Percentiles rank a stretch among this genome's conserved stretches.
These are phyloP conservation scores for Alternaria arborescens DNA, from an alignment of 2,329 filamentous ascomycete species.

Conservation along the genomic window DNA sequence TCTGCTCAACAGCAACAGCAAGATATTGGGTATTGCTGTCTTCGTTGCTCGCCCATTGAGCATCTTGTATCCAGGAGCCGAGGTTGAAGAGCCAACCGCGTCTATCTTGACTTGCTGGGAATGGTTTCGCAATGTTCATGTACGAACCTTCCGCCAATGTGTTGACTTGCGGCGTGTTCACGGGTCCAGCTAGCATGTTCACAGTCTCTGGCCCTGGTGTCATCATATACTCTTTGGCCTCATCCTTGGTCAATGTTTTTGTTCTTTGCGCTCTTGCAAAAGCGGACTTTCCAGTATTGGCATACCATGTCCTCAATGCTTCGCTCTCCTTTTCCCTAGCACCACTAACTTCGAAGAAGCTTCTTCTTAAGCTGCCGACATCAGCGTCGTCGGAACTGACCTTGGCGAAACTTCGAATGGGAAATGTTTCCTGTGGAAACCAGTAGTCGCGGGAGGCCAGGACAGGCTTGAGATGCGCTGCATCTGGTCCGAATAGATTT, in stretches of 20 bases:
- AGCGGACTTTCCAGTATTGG: slow-evolving; percentile 49
- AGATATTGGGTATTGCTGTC: slow-evolving; percentile 63
- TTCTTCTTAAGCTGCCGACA: slow-evolving; percentile 51
- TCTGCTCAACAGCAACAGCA: slow-evolving; percentile 56
- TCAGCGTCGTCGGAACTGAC: neutral
- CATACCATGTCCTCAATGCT: slow-evolving; percentile 64
- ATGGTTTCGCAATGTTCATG: slow-evolving; percentile 56
- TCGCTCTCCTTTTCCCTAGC: slow-evolving; percentile 56
- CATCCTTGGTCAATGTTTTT: slow-evolving; percentile 45
- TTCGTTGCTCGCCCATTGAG: slow-evolving; percentile 56
- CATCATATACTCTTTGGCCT: slow-evolving; percentile 56
- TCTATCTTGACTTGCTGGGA: slow-evolving; percentile 38
- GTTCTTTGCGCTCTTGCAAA: slow-evolving; percentile 57
- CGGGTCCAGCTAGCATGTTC: slow-evolving; percentile 62
- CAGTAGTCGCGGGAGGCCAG: slow-evolving; percentile 61
- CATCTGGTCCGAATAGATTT: slow-evolving; percentile 61
- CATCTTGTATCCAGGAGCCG: slow-evolving; percentile 61
- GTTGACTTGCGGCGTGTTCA: slow-evolving; percentile 55
- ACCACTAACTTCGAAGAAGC: slow-evolving; percentile 55
- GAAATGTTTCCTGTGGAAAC: slow-evolving; percentile 61
- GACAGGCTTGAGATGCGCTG: slow-evolving; percentile 59
- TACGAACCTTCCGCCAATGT: slow-evolving; percentile 53
- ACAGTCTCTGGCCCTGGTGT: slow-evolving; percentile 41
- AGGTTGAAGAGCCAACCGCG: slow-evolving; percentile 65
- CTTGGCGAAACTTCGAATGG: slow-evolving; percentile 42